Base-by-base conservation (phyloP, 257 asterid genomes). In the Fraxinus americana region DNA sequence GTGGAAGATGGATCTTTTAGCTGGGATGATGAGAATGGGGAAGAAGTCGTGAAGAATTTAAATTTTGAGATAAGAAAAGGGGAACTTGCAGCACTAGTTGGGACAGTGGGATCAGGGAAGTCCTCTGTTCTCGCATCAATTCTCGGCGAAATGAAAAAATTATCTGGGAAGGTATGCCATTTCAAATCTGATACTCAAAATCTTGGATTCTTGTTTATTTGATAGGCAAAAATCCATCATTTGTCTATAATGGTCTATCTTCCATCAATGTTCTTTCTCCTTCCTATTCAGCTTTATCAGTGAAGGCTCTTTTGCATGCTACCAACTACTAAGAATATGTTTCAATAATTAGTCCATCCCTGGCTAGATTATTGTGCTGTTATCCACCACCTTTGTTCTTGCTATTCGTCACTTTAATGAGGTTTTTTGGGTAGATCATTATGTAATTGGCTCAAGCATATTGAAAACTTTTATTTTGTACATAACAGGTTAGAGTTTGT, bases 91-190 rank as follows among this genome's bases (percentile, higher is more conserved):
- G 97, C 98, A 0, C 77, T 96, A 36, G 99, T 96, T 43, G 99
- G 99, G 75, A 96, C 97, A 1, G 99, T 96, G 2, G 99, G 99
- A 68, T 92, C 99, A 0, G 99, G 99, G 41, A 96, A 96, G 76
- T 92, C 98, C 52, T 96, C 99, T 12, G 92, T 93, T 32, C 86
- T 96, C 27, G 93, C 97, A 4, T 90, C 97, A 10, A 79, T 93
- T 81, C 97, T 96, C 48, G 99, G 99, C 7, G 99, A 96, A 87
- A 93, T 96, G 99, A 90, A 86, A 79, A 96, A 92, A 71, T 52
- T 89, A 39, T 87, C 93, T 0, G 99, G 99, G 65, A 90, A 89
- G 97, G 99, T 95, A 89, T 14, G 25, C 36, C 69, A 11, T 63
- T 63, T 27, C 36, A 63, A 4, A 63, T 63, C 11, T 27, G 69